phyloP scores from a whole-genome alignment of 2,329 filamentous ascomycete species.

The Fusarium staphyleae region DNA sequence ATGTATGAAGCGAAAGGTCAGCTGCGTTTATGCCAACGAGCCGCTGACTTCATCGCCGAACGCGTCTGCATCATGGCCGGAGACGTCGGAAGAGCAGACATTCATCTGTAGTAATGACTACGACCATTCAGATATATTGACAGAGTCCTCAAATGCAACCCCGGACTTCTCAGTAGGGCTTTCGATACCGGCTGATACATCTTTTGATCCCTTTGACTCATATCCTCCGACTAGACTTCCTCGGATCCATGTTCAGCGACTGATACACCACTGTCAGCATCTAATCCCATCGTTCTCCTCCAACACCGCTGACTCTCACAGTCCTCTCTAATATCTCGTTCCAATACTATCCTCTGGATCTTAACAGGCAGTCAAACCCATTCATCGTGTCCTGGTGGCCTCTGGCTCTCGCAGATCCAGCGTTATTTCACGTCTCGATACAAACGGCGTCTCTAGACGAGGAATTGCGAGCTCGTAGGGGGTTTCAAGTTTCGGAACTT shows the following conservation, averaged over 20 bases:
- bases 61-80: constrained; percentile 3
- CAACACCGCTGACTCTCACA: constrained; percentile 41
- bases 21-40: constrained; percentile 62
- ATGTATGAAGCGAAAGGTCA: constrained; percentile 56
- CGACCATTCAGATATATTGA: not conserved
- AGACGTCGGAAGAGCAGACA: constrained; percentile 5
- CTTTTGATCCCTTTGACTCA: constrained; percentile 63
- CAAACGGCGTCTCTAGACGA: constrained; percentile 66
- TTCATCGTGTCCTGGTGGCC: constrained; percentile 69
- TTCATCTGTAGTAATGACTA: not conserved
- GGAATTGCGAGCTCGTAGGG: constrained; percentile 58
- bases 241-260: constrained; percentile 57
- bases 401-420: constrained; percentile 61
- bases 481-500: constrained; percentile 60
- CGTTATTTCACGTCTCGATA: constrained; percentile 65
- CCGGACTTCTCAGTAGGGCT: constrained; percentile 11
- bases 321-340: constrained; percentile 65
- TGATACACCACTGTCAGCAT: constrained; percentile 61
- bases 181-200: constrained; percentile 42
- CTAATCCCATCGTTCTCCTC: too few species aligned
- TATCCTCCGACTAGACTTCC: constrained; percentile 62
- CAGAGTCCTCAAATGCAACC: not conserved
- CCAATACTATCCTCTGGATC: constrained; percentile 65
- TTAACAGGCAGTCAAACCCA: constrained; percentile 60
- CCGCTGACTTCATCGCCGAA: constrained; percentile 48